Evolutionary conservation across 2,329 filamentous ascomycete species (phyloP).

Genomic region (Pseudonectria buxi): DNA sequence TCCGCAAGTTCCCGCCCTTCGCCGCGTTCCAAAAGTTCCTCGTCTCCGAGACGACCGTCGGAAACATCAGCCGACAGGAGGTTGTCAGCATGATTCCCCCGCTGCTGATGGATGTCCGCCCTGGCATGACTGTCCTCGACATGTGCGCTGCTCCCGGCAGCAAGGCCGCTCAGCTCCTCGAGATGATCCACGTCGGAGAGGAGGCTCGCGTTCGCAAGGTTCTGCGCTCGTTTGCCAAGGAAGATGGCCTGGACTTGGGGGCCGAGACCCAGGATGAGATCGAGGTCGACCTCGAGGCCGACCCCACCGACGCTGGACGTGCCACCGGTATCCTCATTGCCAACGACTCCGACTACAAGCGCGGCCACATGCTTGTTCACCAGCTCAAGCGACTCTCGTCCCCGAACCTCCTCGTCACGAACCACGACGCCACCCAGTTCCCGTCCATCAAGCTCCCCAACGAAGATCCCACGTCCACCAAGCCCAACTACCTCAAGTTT

Average conservation of each 20-base stretch:
- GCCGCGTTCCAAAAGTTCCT: conserved; percentile 95
- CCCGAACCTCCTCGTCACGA: conserved; percentile 92
- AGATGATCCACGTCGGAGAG: conserved; percentile 89
- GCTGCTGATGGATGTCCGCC: conserved; percentile 81
- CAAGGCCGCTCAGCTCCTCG: conserved; percentile 91
- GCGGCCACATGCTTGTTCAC: conserved; percentile 93
- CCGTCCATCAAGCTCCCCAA: conserved; percentile 80
- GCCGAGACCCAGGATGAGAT: conserved; percentile 40
- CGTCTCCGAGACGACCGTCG: conserved; percentile 92
- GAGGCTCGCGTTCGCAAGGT: conserved; percentile 75
- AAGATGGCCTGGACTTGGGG: conserved; percentile 49
- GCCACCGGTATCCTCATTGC: conserved; percentile 89
- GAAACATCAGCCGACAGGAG: conserved; percentile 96
- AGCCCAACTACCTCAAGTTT: conserved; percentile 80
- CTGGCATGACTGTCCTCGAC: conserved; percentile 89
- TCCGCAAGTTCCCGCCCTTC: conserved; percentile 90
- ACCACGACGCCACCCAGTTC: conserved; percentile 95
- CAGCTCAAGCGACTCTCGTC: conserved; percentile 96
- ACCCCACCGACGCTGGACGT: conserved; percentile 69
- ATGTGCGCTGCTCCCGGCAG: conserved; percentile 95
- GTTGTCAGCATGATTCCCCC: conserved; percentile 99
- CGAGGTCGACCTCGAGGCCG: conserved; percentile 48
- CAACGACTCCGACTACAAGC: conserved; percentile 95
- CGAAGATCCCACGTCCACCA: conserved; percentile 43
- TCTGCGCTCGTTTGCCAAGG: conserved; percentile 55